Evolutionary conservation across 495 filamentous ascomycete genomes (phyloP), one percentile per base, ranked within the genome.

Genomic region (Astrothelium subdiscretum): DNA sequence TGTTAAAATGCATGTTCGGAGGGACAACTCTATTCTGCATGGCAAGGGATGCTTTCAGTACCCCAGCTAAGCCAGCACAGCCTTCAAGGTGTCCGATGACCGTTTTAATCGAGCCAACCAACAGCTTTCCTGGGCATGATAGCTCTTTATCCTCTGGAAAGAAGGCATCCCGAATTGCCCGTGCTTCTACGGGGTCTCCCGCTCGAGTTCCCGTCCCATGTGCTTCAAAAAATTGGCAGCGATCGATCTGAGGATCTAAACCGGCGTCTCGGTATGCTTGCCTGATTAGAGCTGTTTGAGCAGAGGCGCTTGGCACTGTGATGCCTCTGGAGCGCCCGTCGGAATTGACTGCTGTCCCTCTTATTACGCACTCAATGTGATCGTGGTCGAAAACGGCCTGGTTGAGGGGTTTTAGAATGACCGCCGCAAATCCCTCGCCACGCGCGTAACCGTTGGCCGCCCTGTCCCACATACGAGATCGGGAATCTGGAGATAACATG

Each of bases 311-410:
- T 0, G 77, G 77, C 61, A 77, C 63, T 0, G 75, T 78, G 5
- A 79, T 66, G 0, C 76, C 76, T 1, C 61, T 57, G 0, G 75
- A 70, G 0, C 59, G 43, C 2, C 78, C 78, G 42, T 80, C 77
- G 44, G 70, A 67, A 62, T 78, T 79, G 3, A 70, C 58, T 6
- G 31, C 58, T 10, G 31, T 60, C 35, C 43, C 32, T 4, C 58
- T 15, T 18, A 60, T 60, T 8, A 60, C 12, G 24, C 31, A 42
- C 11, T 60, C 58, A 15, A 60, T 60, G 32, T 31, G 22, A 20
- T 60, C 58, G 4, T 31, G 18, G 35, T 60, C 58, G n/a, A 11
- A 11, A 5, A 60, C 5, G 4, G 58, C 58, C 4, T 13, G 8
- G 15, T 15, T 42, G 4, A 60, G 22, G 11, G 32, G 31, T 24